Evolutionary conservation across 352 stramenopile genomes (phyloP).

Genomic region (Globisporangium nagaii): DNA sequence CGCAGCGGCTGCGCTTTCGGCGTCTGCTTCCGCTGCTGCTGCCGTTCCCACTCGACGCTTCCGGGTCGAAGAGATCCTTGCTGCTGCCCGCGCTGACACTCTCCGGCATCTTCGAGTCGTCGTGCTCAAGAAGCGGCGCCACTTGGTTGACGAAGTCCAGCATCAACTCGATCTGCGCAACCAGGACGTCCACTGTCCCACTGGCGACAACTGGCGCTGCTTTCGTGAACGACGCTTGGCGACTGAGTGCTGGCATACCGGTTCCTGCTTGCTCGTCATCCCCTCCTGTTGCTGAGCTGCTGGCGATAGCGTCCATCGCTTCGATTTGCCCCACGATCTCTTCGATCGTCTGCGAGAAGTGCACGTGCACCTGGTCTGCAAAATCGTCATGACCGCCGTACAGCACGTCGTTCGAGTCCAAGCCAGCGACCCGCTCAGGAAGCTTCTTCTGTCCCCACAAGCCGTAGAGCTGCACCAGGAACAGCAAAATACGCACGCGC

Average conservation of each 20-base stretch:
- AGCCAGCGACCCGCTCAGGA: slow-evolving; percentile 25
- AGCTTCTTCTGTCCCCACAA: slow-evolving; percentile 54
- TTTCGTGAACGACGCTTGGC: background rate
- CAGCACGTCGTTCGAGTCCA: slow-evolving; percentile 85
- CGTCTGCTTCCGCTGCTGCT: slow-evolving; percentile 11
- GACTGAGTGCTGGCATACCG: background rate
- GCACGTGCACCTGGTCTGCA: slow-evolving; percentile 31
- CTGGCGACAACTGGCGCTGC: background rate
- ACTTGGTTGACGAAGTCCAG: slow-evolving; percentile 59
- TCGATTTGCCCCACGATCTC: slow-evolving; percentile 48
- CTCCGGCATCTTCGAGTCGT: slow-evolving; percentile 9
- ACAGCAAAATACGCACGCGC: slow-evolving; percentile 35
- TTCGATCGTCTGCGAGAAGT: slow-evolving; percentile 49
- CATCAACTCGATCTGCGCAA: slow-evolving; percentile 43
- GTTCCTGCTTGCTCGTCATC: too few species aligned
- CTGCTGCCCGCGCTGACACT: background rate
- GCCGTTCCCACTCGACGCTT: background rate
- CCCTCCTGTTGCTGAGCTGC: background rate
- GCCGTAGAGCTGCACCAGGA: slow-evolving; percentile 46
- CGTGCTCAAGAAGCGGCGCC: slow-evolving; percentile 26
- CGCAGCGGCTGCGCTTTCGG: slow-evolving; percentile 24
- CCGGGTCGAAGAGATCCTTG: slow-evolving; percentile 8
- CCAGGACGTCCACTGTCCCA: slow-evolving; percentile 3
- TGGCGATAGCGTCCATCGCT: slow-evolving; percentile 8
- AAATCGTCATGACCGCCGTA: slow-evolving; percentile 67